phyloP scores from a whole-genome alignment of 768 basidiomycete species.

The Tulasnella sp. region DNA sequence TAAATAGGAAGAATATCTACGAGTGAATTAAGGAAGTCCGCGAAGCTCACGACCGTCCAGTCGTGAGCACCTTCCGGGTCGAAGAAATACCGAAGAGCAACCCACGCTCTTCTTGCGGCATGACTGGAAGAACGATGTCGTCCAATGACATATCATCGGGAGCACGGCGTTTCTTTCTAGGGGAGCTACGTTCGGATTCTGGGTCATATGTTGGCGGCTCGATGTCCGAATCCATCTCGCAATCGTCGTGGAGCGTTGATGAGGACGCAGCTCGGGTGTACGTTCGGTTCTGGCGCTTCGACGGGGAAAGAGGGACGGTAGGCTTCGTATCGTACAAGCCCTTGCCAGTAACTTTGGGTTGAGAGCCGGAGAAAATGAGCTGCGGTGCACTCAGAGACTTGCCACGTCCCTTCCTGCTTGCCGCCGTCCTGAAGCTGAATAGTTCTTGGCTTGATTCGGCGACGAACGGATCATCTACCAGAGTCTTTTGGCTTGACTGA shows the following conservation, averaged over 20 bases:
- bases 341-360: neutral
- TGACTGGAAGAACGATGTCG: neutral
- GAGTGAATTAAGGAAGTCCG: neutral
- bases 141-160: constrained; percentile 8
- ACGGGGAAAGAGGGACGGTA: constrained; percentile 7
- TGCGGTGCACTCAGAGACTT: neutral
- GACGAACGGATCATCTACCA: neutral
- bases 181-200: constrained; percentile 10
- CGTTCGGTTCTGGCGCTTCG: constrained; percentile 7
- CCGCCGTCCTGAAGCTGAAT: neutral
- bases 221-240: constrained; percentile 1
- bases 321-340: neutral
- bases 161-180: constrained; percentile 6
- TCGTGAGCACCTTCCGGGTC: neutral
- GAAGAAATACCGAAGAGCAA: neutral
- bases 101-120: constrained; percentile 1
- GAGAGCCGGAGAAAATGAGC: neutral
- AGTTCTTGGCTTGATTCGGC: neutral
- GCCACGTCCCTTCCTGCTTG: neutral
- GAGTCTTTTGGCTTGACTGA: constrained; percentile 9
- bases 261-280: constrained; percentile 3
- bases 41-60: neutral
- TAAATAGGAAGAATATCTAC: neutral
- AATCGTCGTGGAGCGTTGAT: neutral
- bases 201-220: constrained; percentile 7